Evolutionary conservation across 345 rosid species (phyloP), one percentile per base, ranked within the genome.

Genomic region (Acer yangbiense): DNA sequence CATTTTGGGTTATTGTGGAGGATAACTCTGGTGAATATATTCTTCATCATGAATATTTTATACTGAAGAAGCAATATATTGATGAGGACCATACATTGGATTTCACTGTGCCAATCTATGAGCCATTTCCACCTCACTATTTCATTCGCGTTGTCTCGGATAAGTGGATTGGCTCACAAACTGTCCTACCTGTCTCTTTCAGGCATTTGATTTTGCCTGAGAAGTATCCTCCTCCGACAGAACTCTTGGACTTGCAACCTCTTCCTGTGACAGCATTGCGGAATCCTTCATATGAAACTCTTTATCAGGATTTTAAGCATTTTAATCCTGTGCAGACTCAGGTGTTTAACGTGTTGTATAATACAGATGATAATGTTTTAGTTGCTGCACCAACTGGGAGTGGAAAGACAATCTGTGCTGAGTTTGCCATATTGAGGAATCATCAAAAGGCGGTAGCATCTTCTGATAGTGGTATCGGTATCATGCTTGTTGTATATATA

Each of bases 361-460:
- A 92, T 81, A 88, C 97, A 0, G 97, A 95, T 65, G 98, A 93
- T 82, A 94, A 94, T 83, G 94, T 94, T 46, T 83, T 95, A 76
- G 95, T 95, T 82, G 98, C 99, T 69, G 99, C 98, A 18, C 99
- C 98, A 41, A 92, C 99, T 20, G 98, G 97, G 58, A 95, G 98
- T 79, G 99, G 99, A 54, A 95, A 95, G 86, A 94, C 98, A 67
- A 94, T 91, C 11, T 95, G 98, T 88, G 98, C 99, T 4, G 97
- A 95, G 87, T 91, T 95, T 87, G 93, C 97, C 46, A 82, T 92
- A 57, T 74, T 95, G 78, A 88, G 93, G 83, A 95, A 90, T 91
- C 97, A 90, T 85, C 97, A 95, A 76, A 91, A 92, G 39, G 6
- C 6, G 6, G 39, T 35, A 78, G 97, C 89, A 74, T 35, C 39